Conservation (phyloP, 129 eudicot genomes). For the Heracleum sosnowskyi region DNA sequence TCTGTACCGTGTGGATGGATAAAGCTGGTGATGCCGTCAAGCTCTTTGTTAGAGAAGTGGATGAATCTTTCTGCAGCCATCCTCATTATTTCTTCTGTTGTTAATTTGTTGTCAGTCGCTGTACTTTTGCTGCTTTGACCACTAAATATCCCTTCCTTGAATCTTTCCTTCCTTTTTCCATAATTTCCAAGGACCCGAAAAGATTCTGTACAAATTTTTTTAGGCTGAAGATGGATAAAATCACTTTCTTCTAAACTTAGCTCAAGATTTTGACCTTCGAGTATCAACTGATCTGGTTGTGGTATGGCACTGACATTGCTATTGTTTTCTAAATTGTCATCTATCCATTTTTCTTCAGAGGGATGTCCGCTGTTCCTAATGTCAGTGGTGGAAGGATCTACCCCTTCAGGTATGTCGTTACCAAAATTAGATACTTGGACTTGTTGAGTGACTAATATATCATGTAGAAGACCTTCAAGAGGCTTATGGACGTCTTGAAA, state of each 20-base stretch:
- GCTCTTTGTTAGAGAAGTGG: constrained; percentile 34
- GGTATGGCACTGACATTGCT: background rate
- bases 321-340: background rate
- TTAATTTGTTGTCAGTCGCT: constrained; percentile 10
- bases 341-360: background rate
- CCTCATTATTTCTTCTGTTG: constrained; percentile 47
- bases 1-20: constrained; percentile 45
- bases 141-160: constrained; percentile 6
- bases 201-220: constrained; percentile 15
- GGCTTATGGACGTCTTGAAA: background rate
- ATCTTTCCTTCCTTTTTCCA: constrained; percentile 17
- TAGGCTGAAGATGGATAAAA: background rate
- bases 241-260: background rate
- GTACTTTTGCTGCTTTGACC: background rate
- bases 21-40: constrained; percentile 33
- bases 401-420: constrained; percentile 4
- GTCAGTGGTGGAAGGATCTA: constrained; percentile 12
- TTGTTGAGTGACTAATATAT: constrained; percentile 5
- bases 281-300: background rate
- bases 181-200: constrained; percentile 21
- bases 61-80: constrained; percentile 61
- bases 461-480: constrained; percentile 1
- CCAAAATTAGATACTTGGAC: background rate
- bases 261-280: background rate
- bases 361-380: background rate